Evolutionary conservation across 306 rosid species (phyloP).

Genomic region (Rubus parviflorus): DNA sequence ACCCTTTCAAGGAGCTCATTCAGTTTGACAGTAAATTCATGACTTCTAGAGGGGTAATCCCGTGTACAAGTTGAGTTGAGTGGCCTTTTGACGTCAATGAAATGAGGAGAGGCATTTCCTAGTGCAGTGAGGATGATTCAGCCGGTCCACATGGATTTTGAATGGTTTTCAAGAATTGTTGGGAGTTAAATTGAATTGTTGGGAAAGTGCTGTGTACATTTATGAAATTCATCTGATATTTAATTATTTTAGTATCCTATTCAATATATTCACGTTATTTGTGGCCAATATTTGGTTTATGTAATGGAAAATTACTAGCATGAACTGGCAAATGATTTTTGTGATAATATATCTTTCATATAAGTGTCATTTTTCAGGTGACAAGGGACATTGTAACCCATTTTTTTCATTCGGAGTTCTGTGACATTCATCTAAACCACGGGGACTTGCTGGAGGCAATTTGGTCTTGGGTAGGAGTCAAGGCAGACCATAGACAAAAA

Average conservation of each 20-base stretch:
- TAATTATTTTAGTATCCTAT: not conserved
- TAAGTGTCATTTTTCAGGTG: conserved; percentile 50
- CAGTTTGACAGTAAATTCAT: no score
- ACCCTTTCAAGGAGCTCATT: no score
- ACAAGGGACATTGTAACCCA: conserved; percentile 69
- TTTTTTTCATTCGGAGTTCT: conserved; percentile 60
- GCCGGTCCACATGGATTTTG: no score
- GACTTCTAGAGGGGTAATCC: no score
- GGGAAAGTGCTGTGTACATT: not conserved
- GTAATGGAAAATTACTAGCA: not conserved
- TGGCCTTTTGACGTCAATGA: no score
- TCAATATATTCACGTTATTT: not conserved
- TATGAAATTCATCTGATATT: not conserved
- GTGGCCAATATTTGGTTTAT: not conserved
- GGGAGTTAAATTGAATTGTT: no score
- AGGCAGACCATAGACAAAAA: conserved; percentile 78
- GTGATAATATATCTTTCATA: not conserved
- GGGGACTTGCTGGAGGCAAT: conserved; percentile 79
- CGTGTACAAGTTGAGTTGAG: no score
- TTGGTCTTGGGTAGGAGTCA: conserved; percentile 96
- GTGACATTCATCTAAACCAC: conserved; percentile 91
- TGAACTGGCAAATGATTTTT: not conserved
- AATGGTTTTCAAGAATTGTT: no score
- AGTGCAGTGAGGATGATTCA: no score
- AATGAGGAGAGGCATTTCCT: no score